phyloP scores from a whole-genome alignment of 345 rosid species.

The Ceriops tagal region DNA sequence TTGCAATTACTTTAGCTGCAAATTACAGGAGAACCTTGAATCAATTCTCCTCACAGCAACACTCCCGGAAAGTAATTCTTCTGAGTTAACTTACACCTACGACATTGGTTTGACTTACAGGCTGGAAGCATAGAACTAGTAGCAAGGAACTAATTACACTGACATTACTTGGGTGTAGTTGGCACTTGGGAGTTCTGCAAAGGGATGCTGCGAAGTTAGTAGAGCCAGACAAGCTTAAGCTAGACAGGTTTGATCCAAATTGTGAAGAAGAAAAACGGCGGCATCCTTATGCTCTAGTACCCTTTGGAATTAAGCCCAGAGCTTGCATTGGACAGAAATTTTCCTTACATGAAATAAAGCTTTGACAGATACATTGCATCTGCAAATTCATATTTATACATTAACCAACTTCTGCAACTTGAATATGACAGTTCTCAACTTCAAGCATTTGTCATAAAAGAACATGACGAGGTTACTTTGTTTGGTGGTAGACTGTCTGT shows the following conservation, averaged over 20 bases:
- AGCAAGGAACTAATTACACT: too few relatives aligned
- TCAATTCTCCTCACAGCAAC: too few relatives aligned
- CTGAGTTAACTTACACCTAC: not conserved
- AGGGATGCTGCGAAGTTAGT: slow-evolving; percentile 86
- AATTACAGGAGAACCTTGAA: too few relatives aligned
- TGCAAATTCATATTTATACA: slow-evolving; percentile 58
- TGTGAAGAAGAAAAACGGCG: slow-evolving; percentile 73
- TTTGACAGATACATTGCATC: slow-evolving; percentile 63
- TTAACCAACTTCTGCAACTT: slow-evolving; percentile 67
- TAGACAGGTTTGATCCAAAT: slow-evolving; percentile 73
- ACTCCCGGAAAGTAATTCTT: slow-evolving; percentile 66
- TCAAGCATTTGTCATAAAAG: slow-evolving; percentile 56
- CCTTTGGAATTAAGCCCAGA: slow-evolving; percentile 87
- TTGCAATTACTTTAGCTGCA: not conserved
- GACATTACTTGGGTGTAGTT: slow-evolving; percentile 75
- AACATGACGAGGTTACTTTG: slow-evolving; percentile 26
- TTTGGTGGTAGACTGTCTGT: not conserved
- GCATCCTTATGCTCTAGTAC: slow-evolving; percentile 80
- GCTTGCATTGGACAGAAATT: slow-evolving; percentile 86
- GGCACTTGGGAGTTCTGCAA: slow-evolving; percentile 75
- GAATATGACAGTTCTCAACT: slow-evolving; percentile 75
- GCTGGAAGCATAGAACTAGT: too few relatives aligned
- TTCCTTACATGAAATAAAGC: slow-evolving; percentile 70
- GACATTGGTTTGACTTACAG: too few relatives aligned
- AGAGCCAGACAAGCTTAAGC: slow-evolving; percentile 75